Evolutionary conservation across 176 grass and related monocot species (phyloP).

Genomic region (Oryza glaberrima): DNA sequence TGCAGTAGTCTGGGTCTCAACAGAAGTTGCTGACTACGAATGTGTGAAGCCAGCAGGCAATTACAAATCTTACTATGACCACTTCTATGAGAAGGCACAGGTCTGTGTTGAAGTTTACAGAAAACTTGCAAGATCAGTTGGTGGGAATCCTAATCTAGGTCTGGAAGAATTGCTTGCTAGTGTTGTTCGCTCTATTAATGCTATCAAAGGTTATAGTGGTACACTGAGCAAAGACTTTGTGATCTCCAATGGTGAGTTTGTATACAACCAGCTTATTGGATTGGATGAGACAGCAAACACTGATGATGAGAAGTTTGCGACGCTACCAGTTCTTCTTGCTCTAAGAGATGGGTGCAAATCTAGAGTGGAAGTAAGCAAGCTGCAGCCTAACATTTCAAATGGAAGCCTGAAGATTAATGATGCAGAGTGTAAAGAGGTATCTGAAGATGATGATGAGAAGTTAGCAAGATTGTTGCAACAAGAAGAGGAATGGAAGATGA

Average conservation of each 20-base stretch:
- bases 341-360: constrained; percentile 87
- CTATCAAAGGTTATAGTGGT: constrained; percentile 63
- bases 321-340: constrained; percentile 78
- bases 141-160: constrained; percentile 79
- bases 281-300: constrained; percentile 63
- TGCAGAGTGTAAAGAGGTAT: constrained; percentile 41
- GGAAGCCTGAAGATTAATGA: constrained; percentile 84
- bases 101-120: constrained; percentile 93
- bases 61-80: constrained; percentile 87
- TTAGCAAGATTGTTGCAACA: constrained; percentile 88
- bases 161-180: constrained; percentile 92
- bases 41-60: constrained; percentile 88
- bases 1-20: constrained; percentile 86
- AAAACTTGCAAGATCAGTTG: constrained; percentile 76
- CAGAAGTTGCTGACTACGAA: constrained; percentile 96
- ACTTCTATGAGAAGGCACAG: constrained; percentile 90
- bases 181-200: constrained; percentile 86
- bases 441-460: constrained; percentile 86
- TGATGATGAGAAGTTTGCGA: constrained; percentile 64
- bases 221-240: constrained; percentile 87
- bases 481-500: constrained; percentile 97
- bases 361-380: constrained; percentile 59
- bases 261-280: constrained; percentile 90
- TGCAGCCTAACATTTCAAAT: constrained; percentile 54
- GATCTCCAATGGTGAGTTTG: constrained; percentile 82